A percentile compares a stretch with the other conserved stretches of the same genome.
Evolutionary conservation across 2,329 filamentous ascomycete species (phyloP).

Genomic region (Calcarisporium arbuscula): DNA sequence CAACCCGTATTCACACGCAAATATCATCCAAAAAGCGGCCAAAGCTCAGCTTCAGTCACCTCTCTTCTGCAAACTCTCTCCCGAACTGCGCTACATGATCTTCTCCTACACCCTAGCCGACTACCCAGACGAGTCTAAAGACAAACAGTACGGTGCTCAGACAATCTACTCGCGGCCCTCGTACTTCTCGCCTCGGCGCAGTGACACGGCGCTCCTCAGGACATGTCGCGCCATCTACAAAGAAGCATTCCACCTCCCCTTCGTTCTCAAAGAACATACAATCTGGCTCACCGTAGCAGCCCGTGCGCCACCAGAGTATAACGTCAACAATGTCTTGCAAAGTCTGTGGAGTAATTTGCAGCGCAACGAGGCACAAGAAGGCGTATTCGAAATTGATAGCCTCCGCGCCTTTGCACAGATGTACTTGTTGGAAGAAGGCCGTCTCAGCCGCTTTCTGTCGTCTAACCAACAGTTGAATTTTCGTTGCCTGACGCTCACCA

Average conservation of each 20-base stretch:
- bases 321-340: too few species aligned
- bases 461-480: slow-evolving; percentile 24
- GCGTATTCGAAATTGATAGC: slow-evolving; percentile 20
- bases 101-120: slow-evolving; percentile 35
- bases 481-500: slow-evolving; percentile 33
- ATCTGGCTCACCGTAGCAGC: slow-evolving; percentile 27
- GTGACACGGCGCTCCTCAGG: slow-evolving; percentile 30
- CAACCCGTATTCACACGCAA: too few species aligned
- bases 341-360: neutral
- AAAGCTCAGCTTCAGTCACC: slow-evolving; percentile 13
- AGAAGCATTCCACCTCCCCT: slow-evolving; percentile 37
- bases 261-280: slow-evolving; percentile 29
- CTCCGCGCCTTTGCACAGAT: slow-evolving; percentile 38
- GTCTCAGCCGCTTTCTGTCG: slow-evolving; percentile 18
- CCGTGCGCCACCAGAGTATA: slow-evolving; percentile 23
- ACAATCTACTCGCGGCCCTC: slow-evolving; percentile 35
- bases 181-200: slow-evolving; percentile 29
- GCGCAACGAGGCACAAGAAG: slow-evolving; percentile 12
- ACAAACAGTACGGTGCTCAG: slow-evolving; percentile 17
- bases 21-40: slow-evolving; percentile 1
- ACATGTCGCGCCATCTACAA: slow-evolving; percentile 36
- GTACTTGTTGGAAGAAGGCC: slow-evolving; percentile 26
- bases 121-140: slow-evolving; percentile 24
- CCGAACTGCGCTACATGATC: slow-evolving; percentile 42
- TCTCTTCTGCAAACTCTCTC: slow-evolving; percentile 34